Percentiles rank a stretch among this genome's conserved stretches.
Conservation (phyloP, 2,329 filamentous ascomycete species). For the Phialemonium atrogriseum region DNA sequence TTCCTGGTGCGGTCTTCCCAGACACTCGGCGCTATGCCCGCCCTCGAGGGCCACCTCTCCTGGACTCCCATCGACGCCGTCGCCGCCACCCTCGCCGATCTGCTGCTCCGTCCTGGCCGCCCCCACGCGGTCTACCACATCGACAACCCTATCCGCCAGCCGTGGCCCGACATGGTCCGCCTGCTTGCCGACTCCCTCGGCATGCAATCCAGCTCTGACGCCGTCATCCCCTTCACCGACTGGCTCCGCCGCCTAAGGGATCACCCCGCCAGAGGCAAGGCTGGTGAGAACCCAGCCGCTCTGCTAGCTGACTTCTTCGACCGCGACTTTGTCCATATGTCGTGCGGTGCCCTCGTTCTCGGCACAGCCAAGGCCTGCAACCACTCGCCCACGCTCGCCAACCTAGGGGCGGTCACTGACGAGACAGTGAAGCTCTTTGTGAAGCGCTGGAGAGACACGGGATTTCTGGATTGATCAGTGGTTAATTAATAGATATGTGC, state of each 20-base stretch:
- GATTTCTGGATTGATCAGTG: too few relatives aligned
- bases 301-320: conserved; percentile 20
- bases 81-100: conserved; percentile 17
- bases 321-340: conserved; percentile 20
- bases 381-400: conserved; percentile 15
- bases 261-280: conserved; percentile 5
- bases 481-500: too few relatives aligned
- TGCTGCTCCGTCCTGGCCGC: conserved; percentile 10
- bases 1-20: conserved; percentile 43
- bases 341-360: conserved; percentile 19
- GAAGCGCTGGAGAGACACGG: conserved; percentile 15
- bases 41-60: conserved; percentile 27
- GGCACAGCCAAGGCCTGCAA: conserved; percentile 15
- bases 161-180: conserved; percentile 15
- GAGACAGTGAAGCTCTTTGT: conserved; percentile 14
- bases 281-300: conserved; percentile 18
- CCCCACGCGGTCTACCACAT: conserved; percentile 17
- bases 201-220: conserved; percentile 10
- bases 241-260: conserved; percentile 19
- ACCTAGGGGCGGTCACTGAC: conserved; percentile 12
- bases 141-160: conserved; percentile 20
- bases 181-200: conserved; percentile 14
- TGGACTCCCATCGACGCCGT: conserved; percentile 38
- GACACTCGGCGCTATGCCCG: conserved; percentile 30
- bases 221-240: conserved; percentile 17